A percentile compares a stretch with the other conserved stretches of the same genome.
These are phyloP conservation scores for Elaeagnus macrophylla DNA, from an alignment of 306 rosid species.

Conservation along the genomic window DNA sequence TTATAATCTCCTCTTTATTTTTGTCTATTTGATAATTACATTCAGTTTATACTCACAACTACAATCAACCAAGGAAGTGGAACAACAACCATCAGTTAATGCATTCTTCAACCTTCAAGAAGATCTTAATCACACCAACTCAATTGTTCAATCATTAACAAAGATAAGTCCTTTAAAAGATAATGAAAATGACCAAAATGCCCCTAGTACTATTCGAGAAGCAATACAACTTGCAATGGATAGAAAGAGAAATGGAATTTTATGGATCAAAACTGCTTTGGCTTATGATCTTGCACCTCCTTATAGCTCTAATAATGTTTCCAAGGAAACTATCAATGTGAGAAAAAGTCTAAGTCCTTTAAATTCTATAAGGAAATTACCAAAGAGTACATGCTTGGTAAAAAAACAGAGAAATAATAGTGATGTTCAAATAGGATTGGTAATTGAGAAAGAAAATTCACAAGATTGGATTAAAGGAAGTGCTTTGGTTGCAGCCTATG, in stretches of 20 bases:
- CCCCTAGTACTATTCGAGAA: slow-evolving; percentile 8
- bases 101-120: slow-evolving; percentile 20
- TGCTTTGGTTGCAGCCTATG: slow-evolving; percentile 11
- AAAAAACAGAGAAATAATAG: slow-evolving; percentile 11
- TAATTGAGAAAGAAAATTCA: slow-evolving; percentile 3
- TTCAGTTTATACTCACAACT: slow-evolving; percentile 25
- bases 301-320: slow-evolving; percentile 1
- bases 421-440: slow-evolving; percentile 9
- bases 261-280: slow-evolving; percentile 30
- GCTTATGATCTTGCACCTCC: slow-evolving; percentile 22
- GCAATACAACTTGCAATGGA: slow-evolving; percentile 21
- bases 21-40: not conserved
- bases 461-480: slow-evolving; percentile 24
- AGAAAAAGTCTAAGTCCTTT: slow-evolving; percentile 4
- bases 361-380: slow-evolving; percentile 5
- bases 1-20: not conserved
- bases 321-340: slow-evolving; percentile 5
- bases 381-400: slow-evolving; percentile 3
- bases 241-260: slow-evolving; percentile 24
- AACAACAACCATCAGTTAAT: slow-evolving; percentile 14
- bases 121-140: slow-evolving; percentile 8
- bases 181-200: slow-evolving; percentile 9
- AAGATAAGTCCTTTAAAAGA: slow-evolving; percentile 10
- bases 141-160: slow-evolving; percentile 15
- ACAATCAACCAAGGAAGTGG: slow-evolving; percentile 18